phyloP scores from a whole-genome alignment of 495 filamentous ascomycete genomes.

The Amniculicola lignicola region DNA sequence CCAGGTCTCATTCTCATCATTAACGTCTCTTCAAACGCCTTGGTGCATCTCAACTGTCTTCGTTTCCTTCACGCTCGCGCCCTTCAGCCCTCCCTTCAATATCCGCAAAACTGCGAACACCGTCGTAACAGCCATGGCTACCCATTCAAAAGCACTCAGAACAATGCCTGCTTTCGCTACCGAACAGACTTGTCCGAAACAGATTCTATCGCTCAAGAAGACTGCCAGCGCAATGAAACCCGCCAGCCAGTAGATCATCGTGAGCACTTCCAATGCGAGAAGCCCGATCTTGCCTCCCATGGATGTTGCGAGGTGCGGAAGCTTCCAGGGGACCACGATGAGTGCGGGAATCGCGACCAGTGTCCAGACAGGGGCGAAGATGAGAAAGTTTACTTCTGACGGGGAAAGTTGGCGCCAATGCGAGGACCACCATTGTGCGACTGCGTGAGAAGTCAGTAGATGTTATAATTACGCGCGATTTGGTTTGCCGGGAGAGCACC shows the following conservation, averaged over 20 bases:
- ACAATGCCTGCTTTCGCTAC: slow-evolving; percentile 52
- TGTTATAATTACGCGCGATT: too few species aligned
- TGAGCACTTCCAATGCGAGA: slow-evolving; percentile 63
- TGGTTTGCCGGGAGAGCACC: too few species aligned
- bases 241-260: slow-evolving; percentile 86
- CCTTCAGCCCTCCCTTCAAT: neutral
- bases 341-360: slow-evolving; percentile 67
- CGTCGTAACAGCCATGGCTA: slow-evolving; percentile 10
- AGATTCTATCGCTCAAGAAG: slow-evolving; percentile 51
- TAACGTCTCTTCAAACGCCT: slow-evolving; percentile 33
- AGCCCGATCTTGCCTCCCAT: slow-evolving; percentile 55
- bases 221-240: slow-evolving; percentile 73
- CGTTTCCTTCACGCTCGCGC: slow-evolving; percentile 21
- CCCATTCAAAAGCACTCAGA: slow-evolving; percentile 60
- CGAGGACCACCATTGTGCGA: slow-evolving; percentile 40
- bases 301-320: slow-evolving; percentile 47
- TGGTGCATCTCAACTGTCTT: slow-evolving; percentile 41
- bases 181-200: slow-evolving; percentile 48
- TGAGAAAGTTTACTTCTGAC: slow-evolving; percentile 61
- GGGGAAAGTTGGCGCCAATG: slow-evolving; percentile 44
- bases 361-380: slow-evolving; percentile 72
- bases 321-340: slow-evolving; percentile 58
- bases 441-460: slow-evolving; percentile 24
- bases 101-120: neutral
- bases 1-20: neutral